phyloP scores from a whole-genome alignment of 495 filamentous ascomycete species.

The Parachaetomium inaequale region DNA sequence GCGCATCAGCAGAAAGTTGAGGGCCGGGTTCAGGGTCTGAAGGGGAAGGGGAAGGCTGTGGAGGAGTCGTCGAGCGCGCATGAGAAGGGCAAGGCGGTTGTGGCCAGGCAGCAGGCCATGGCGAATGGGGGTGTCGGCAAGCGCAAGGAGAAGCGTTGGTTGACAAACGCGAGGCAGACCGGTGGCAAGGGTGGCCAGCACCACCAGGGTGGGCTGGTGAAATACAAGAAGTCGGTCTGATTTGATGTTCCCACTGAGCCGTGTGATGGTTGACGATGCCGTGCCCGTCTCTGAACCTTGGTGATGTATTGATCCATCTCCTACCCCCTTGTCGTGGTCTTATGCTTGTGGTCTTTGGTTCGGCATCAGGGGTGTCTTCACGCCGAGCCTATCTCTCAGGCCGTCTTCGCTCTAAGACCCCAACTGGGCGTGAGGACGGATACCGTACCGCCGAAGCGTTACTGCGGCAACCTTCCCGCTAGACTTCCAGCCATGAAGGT shows the following conservation, averaged over 20 bases:
- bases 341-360: too few relatives aligned
- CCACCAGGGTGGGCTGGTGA: neutral
- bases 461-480: too few relatives aligned
- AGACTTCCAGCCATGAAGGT: too few relatives aligned
- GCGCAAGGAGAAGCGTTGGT: neutral
- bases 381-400: too few relatives aligned
- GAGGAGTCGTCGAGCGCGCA: neutral
- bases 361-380: too few relatives aligned
- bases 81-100: neutral
- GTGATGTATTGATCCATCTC: too few relatives aligned
- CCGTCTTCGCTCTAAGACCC: too few relatives aligned
- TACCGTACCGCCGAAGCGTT: too few relatives aligned
- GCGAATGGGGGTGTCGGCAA: neutral
- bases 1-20: conserved; percentile 18
- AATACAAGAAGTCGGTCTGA: conserved; percentile 12
- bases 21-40: conserved; percentile 3
- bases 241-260: neutral
- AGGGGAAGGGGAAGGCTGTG: conserved; percentile 11
- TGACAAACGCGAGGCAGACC: neutral
- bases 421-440: too few relatives aligned
- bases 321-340: too few relatives aligned
- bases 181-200: neutral
- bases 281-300: too few relatives aligned
- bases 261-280: neutral
- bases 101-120: neutral